These are phyloP conservation scores for Ascoidea asiatica DNA, from an alignment of 805 yeast species.

Conservation along the genomic window DNA sequence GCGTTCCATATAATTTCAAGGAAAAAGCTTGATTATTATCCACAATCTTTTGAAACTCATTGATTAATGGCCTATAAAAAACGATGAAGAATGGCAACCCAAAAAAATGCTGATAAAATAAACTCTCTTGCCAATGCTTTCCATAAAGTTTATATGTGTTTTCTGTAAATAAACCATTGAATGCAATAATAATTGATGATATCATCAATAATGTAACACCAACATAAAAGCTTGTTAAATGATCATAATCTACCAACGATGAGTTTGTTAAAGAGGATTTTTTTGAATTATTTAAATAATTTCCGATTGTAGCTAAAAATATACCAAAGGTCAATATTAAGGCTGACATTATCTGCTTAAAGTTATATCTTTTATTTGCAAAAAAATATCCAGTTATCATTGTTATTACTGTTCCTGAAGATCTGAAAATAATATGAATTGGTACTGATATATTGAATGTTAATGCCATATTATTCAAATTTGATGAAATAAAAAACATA, in stretches of 20 bases:
- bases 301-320: slow-evolving; percentile 22
- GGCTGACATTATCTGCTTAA: slow-evolving; percentile 35
- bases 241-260: background rate
- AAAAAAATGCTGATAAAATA: slow-evolving; percentile 47
- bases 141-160: slow-evolving; percentile 35
- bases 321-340: slow-evolving; percentile 42
- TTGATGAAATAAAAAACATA: slow-evolving; percentile 35
- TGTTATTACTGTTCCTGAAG: slow-evolving; percentile 49
- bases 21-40: background rate
- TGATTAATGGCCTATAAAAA: slow-evolving; percentile 18
- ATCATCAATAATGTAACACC: slow-evolving; percentile 29
- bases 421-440: slow-evolving; percentile 50
- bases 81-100: slow-evolving; percentile 39
- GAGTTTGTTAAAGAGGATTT: slow-evolving; percentile 7
- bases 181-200: slow-evolving; percentile 37
- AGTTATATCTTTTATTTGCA: slow-evolving; percentile 31
- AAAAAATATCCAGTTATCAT: slow-evolving; percentile 39
- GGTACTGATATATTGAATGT: slow-evolving; percentile 48
- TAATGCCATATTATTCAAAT: slow-evolving; percentile 46
- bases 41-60: slow-evolving; percentile 16
- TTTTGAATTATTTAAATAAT: background rate
- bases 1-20: background rate
- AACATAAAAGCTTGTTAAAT: background rate
- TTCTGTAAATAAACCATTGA: slow-evolving; percentile 49
- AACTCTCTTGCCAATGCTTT: slow-evolving; percentile 47